Evolutionary conservation across 2,329 filamentous ascomycete genomes (phyloP).

Genomic region (Dactylellina cionopaga): DNA sequence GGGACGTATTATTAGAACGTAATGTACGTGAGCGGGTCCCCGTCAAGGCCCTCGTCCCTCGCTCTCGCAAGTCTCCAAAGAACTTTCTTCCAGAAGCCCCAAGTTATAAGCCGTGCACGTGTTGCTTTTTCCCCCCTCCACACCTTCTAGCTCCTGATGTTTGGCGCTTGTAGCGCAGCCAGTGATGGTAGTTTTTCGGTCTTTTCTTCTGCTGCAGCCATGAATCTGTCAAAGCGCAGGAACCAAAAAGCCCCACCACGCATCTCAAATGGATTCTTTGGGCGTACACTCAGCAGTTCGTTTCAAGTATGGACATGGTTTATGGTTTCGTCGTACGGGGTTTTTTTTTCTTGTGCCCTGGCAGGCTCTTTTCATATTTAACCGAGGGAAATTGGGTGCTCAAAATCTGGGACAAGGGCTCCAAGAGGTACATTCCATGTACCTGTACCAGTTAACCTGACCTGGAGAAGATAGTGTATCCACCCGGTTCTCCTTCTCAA

Average conservation of each 20-base stretch:
- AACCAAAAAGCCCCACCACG: conserved; percentile 52
- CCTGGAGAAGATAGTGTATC: conserved; percentile 18
- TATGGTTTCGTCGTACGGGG: conserved; percentile 46
- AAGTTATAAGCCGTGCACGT: conserved; percentile 51
- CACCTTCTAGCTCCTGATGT: too few species aligned
- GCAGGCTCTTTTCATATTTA: conserved; percentile 50
- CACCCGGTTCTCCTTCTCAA: conserved; percentile 21
- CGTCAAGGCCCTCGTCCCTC: conserved; percentile 25
- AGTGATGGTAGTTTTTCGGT: conserved; percentile 18
- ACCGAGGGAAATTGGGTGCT: conserved; percentile 51
- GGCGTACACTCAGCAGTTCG: conserved; percentile 37
- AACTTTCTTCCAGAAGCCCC: conserved; percentile 43
- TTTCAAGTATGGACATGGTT: conserved; percentile 53
- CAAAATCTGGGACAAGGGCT: conserved; percentile 21
- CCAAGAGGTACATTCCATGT: not conserved
- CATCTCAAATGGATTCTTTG: conserved; percentile 37
- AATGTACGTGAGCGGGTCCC: conserved; percentile 41
- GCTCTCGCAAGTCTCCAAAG: conserved; percentile 18
- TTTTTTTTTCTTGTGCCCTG: conserved; percentile 39
- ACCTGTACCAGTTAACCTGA: conserved; percentile 14
- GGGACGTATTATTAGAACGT: conserved; percentile 18
- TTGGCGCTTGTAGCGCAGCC: conserved; percentile 50
- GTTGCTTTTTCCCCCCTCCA: conserved; percentile 46
- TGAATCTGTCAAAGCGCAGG: conserved; percentile 53
- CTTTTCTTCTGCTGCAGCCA: conserved; percentile 47